A percentile compares a stretch with the other conserved stretches of the same genome.
These are phyloP conservation scores for Fomitopsis serialis DNA, from an alignment of 768 basidiomycete species.

Conservation along the genomic window DNA sequence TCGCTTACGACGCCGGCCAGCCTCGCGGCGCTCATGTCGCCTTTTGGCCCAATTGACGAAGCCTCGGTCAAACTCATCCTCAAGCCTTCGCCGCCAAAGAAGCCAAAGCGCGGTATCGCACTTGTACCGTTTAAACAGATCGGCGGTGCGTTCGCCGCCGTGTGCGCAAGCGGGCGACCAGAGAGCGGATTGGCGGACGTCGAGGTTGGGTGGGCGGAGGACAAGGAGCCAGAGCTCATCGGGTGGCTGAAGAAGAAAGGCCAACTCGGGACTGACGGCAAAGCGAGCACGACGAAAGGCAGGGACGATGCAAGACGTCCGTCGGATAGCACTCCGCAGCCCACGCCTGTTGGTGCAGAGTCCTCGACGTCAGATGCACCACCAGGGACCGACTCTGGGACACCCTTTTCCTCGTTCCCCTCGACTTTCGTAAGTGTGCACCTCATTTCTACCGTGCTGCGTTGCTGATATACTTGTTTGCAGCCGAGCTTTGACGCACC, in stretches of 20 bases:
- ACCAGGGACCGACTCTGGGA: slow-evolving; percentile 11
- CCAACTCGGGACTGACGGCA: slow-evolving; percentile 7
- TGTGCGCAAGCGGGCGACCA: slow-evolving; percentile 50
- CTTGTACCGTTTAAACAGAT: slow-evolving; percentile 75
- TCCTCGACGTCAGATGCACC: background rate
- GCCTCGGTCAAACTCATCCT: slow-evolving; percentile 64
- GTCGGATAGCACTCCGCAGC: background rate
- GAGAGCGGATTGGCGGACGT: slow-evolving; percentile 54
- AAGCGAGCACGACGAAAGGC: background rate
- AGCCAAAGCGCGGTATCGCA: slow-evolving; percentile 65
- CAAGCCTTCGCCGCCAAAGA: slow-evolving; percentile 48
- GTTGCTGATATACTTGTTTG: background rate
- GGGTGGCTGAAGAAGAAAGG: slow-evolving; percentile 58
- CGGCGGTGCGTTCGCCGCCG: slow-evolving; percentile 70
- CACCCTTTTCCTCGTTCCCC: slow-evolving; percentile 61
- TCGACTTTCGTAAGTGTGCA: slow-evolving; percentile 46
- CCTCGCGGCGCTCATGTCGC: slow-evolving; percentile 45
- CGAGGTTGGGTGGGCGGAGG: slow-evolving; percentile 70
- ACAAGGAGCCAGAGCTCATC: slow-evolving; percentile 68
- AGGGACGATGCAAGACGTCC: background rate
- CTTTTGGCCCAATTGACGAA: slow-evolving; percentile 60
- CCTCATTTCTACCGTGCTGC: background rate
- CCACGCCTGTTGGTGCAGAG: background rate
- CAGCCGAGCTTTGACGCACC: slow-evolving; percentile 18
- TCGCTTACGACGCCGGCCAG: slow-evolving; percentile 45